These are phyloP conservation scores for Umbelopsis sp. DNA, from an alignment of 371 early-diverging fungal genomes.

Conservation along the genomic window DNA sequence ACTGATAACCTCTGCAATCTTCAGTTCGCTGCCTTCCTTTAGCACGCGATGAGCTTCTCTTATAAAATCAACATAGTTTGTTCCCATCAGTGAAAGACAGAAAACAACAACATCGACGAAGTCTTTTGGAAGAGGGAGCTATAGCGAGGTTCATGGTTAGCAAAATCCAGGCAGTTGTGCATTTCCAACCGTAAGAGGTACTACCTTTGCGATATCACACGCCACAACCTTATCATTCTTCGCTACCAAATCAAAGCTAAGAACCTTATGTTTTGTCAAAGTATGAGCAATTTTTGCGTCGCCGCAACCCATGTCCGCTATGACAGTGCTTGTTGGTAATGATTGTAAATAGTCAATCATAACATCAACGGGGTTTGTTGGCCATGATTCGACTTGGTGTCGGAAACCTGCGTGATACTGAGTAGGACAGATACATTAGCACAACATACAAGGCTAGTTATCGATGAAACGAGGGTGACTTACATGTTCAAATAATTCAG, in stretches of 20 bases:
- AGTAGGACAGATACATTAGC: neutral
- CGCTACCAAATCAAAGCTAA: conserved; percentile 95
- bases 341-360: conserved; percentile 74
- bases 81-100: conserved; percentile 97
- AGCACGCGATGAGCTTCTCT: conserved; percentile 91
- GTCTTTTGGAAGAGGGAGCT: conserved; percentile 73
- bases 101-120: conserved; percentile 92
- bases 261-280: conserved; percentile 71
- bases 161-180: neutral
- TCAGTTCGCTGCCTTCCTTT: conserved; percentile 85
- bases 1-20: conserved; percentile 94
- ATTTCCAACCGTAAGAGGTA: neutral
- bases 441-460: neutral
- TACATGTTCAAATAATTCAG: conserved; percentile 88
- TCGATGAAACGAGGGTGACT: conserved; percentile 1
- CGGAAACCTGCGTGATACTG: conserved; percentile 97
- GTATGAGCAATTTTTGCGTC: conserved; percentile 89
- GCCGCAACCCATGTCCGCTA: conserved; percentile 99
- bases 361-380: conserved; percentile 93
- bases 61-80: conserved; percentile 90
- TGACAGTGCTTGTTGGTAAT: conserved; percentile 53
- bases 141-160: conserved; percentile 1
- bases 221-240: conserved; percentile 85
- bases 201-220: conserved; percentile 90
- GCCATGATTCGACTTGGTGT: conserved; percentile 95